Conservation (phyloP, 2,329 filamentous ascomycete genomes). For the Aspergillus bombycis region DNA sequence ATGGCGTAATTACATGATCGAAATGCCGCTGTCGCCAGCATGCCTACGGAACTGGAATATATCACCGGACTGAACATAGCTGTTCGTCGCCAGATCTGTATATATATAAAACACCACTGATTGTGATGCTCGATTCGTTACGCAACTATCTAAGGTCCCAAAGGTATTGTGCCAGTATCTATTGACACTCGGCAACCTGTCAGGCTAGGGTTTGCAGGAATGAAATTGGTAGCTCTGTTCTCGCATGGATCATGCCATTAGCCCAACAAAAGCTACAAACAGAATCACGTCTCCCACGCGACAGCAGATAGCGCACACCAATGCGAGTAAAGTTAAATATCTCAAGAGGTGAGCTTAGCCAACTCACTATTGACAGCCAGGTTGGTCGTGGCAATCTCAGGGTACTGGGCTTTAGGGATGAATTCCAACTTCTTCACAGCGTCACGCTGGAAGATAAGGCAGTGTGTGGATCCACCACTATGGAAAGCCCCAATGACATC, state of each 20-base stretch:
- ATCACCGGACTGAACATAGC: neutral
- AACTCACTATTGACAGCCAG: neutral
- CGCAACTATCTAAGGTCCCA: neutral
- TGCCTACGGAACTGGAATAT: neutral
- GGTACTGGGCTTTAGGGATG: neutral
- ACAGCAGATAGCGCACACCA: neutral
- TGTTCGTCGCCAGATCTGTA: neutral
- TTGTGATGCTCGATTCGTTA: neutral
- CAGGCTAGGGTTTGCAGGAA: neutral
- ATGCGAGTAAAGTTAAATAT: neutral
- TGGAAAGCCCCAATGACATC: constrained; percentile 10
- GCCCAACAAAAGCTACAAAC: no score
- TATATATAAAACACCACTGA: neutral
- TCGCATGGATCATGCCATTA: accelerated
- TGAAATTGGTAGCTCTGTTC: neutral
- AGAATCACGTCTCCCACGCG: neutral
- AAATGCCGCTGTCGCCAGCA: neutral
- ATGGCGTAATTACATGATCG: neutral
- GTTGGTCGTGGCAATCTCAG: neutral
- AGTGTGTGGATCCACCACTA: constrained; percentile 10
- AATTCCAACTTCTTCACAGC: neutral
- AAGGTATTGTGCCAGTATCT: accelerated
- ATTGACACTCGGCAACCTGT: neutral
- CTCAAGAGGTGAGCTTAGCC: neutral
- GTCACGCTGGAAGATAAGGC: constrained; percentile 6